Conservation (phyloP, 768 basidiomycete species). For the Termitomyces sp. region DNA sequence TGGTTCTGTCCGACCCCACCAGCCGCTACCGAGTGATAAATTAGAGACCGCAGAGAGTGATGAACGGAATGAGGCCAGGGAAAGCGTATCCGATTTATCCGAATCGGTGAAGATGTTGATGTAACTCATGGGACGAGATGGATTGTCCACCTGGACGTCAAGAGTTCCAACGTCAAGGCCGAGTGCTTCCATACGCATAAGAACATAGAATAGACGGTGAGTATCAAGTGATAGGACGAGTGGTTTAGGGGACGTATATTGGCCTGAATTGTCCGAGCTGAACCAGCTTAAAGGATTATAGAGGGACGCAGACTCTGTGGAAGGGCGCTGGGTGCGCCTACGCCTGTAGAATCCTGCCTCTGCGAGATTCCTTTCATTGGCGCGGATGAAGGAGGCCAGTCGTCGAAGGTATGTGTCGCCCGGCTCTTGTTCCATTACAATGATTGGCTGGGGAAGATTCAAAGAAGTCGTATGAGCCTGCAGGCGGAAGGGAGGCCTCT, state of each 20-base stretch:
- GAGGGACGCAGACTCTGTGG: conserved; percentile 31
- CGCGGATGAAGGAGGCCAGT: conserved; percentile 66
- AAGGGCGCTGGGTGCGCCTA: conserved; percentile 36
- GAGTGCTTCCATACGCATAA: conserved; percentile 82
- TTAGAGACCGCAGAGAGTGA: conserved; percentile 74
- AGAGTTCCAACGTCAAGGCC: conserved; percentile 76
- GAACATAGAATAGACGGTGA: conserved; percentile 84
- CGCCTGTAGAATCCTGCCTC: conserved; percentile 53
- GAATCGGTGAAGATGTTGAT: conserved; percentile 49
- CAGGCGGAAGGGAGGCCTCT: conserved; percentile 5
- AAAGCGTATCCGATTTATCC: conserved; percentile 73
- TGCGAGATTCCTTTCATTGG: conserved; percentile 71
- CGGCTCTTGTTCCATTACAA: conserved; percentile 41
- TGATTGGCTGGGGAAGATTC: conserved; percentile 6
- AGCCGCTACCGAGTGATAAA: conserved; percentile 67
- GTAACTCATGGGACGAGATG: conserved; percentile 76
- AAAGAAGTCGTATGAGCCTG: conserved; percentile 14
- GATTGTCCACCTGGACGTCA: conserved; percentile 70
- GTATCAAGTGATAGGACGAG: conserved; percentile 68
- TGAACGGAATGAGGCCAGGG: conserved; percentile 71
- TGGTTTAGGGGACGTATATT: conserved; percentile 44
- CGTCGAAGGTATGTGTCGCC: conserved; percentile 77
- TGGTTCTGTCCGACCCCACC: conserved; percentile 65
- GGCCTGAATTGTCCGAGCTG: conserved; percentile 27
- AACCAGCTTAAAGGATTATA: conserved; percentile 70